A percentile compares a stretch with the other conserved stretches of the same genome.
phyloP scores from a whole-genome alignment of 805 yeast genomes.

The Lipomyces spencermartinsiae region DNA sequence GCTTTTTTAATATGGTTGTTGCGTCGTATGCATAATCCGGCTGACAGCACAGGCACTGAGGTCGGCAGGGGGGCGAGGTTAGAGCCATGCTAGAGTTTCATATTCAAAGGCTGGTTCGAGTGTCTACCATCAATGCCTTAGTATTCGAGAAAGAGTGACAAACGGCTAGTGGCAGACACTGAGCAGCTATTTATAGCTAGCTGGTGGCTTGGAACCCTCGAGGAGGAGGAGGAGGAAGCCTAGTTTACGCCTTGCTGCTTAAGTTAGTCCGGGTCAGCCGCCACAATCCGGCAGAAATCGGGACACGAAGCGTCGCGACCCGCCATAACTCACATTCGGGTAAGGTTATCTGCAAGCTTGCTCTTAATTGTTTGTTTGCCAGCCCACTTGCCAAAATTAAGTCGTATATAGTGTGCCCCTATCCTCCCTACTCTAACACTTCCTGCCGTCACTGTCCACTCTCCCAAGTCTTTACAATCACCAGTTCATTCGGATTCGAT shows the following conservation, averaged over 20 bases:
- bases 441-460: neutral
- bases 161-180: too few relatives aligned
- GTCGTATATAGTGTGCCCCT: slow-evolving; percentile 1
- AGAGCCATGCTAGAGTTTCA: too few relatives aligned
- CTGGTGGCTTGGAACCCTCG: neutral
- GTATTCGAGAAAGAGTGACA: too few relatives aligned
- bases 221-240: neutral
- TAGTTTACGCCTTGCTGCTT: neutral
- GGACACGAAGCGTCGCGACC: neutral
- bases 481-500: neutral
- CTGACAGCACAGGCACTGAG: too few relatives aligned
- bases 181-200: neutral
- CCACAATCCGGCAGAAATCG: neutral
- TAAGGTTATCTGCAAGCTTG: neutral
- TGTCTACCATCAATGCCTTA: too few relatives aligned
- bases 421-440: neutral
- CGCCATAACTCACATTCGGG: neutral
- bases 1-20: too few relatives aligned
- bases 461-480: neutral
- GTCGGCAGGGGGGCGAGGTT: too few relatives aligned
- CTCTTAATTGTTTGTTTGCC: neutral
- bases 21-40: too few relatives aligned
- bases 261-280: neutral
- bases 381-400: neutral
- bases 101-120: too few relatives aligned